These are phyloP conservation scores for Yamadazyma scolyti DNA, from an alignment of 805 yeast species.

Conservation along the genomic window DNA sequence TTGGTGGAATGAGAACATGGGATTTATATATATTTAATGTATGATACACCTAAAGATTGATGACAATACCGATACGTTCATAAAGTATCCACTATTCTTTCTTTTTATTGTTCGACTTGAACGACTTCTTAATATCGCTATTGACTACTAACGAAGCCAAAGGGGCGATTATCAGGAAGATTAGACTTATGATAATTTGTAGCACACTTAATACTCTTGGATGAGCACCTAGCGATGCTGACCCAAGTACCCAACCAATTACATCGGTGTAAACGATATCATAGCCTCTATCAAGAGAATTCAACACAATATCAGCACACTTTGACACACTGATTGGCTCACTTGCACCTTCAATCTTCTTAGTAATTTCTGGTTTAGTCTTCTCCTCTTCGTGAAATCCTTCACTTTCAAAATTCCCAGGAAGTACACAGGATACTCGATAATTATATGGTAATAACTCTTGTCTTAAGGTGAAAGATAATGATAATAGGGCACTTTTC, in stretches of 20 bases:
- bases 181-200: conserved; percentile 32
- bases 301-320: conserved; percentile 61
- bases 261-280: conserved; percentile 78
- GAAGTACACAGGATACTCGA: conserved; percentile 70
- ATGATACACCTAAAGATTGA: too few species aligned
- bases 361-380: conserved; percentile 84
- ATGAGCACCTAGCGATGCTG: conserved; percentile 62
- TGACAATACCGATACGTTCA: too few species aligned
- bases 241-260: conserved; percentile 77
- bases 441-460: conserved; percentile 69
- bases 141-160: conserved; percentile 49
- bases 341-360: conserved; percentile 81
- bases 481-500: conserved; percentile 75
- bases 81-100: conserved; percentile 3
- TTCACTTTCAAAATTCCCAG: conserved; percentile 88
- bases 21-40: too few species aligned
- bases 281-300: conserved; percentile 57
- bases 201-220: conserved; percentile 61
- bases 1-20: too few species aligned
- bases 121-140: conserved; percentile 50
- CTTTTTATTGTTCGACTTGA: conserved; percentile 23
- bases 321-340: conserved; percentile 60
- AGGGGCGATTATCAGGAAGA: conserved; percentile 47
- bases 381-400: conserved; percentile 78
- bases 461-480: conserved; percentile 76